Evolutionary conservation across 1,139 yeast genomes (phyloP), one percentile per base, ranked within the genome.

Genomic region (Suhomyces coccinellae): DNA sequence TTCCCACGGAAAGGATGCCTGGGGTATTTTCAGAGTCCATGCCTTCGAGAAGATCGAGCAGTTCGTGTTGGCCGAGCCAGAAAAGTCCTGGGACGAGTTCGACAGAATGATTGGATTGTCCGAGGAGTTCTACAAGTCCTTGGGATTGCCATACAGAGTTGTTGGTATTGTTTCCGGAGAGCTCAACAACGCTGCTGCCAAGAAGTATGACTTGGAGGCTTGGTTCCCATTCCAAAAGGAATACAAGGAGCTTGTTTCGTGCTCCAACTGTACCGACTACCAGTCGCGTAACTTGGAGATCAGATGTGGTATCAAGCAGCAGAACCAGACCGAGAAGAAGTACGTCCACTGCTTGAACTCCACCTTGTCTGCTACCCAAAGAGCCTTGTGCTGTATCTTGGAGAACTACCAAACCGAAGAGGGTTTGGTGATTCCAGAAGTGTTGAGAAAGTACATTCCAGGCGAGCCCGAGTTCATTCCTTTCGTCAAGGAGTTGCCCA

Each of bases 201-300:
- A 93, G 79, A 93, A 93, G 73, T 93, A 85, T 76, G 99, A 93
- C 73, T 80, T 93, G 65, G 99, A 93, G 77, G 99, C 99, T 39
- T 93, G 99, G 99, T 95, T 93, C 95, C 99, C 99, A 63, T 93
- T 79, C 87, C 99, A 93, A 79, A 81, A 90, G 69, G 99, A 95
- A 73, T 95, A 88, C 77, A 95, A 95, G 76, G 99, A 93, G 77
- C 82, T 93, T 61, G 99, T 95, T 49, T 89, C 97, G 22, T 93
- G 98, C 77, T 91, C 98, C 50, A 93, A 93, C 80, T 93, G 99
- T 82, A 95, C 99, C 48, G 99, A 93, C 73, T 93, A 93, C 75
- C 99, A 93, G 77, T 87, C 98, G 40, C 87, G 99, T 78, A 91
- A 91, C 79, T 79, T 95, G 66, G 99, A 93, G 75, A 93, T 93